Conservation (phyloP, 768 basidiomycete species). For the Auriscalpium vulgare region DNA sequence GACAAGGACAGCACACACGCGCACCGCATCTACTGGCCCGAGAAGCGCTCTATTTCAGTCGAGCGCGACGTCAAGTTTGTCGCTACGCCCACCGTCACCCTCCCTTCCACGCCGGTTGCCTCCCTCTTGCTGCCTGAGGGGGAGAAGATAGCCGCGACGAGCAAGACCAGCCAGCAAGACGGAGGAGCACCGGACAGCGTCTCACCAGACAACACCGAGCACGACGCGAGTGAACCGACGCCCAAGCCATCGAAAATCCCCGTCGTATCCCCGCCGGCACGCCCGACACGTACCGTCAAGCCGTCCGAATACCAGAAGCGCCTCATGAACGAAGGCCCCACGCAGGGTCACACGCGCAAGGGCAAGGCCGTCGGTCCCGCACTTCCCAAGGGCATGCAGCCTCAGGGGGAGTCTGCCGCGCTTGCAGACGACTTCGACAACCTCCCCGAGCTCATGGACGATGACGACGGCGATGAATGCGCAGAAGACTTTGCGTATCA, state of each 20-base stretch:
- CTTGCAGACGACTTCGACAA: neutral
- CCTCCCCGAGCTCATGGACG: too few species aligned
- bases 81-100: neutral
- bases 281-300: neutral
- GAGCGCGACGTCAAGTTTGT: slow-evolving; percentile 1
- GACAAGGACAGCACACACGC: neutral
- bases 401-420: neutral
- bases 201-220: too few species aligned
- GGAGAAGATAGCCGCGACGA: neutral
- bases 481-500: neutral
- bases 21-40: neutral
- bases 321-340: neutral
- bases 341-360: neutral
- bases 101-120: neutral
- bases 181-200: too few species aligned
- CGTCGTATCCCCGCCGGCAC: neutral
- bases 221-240: too few species aligned
- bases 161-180: too few species aligned
- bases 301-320: neutral
- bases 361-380: neutral
- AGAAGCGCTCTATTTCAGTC: neutral
- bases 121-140: neutral
- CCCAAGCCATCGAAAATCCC: neutral
- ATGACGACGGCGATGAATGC: too few species aligned
- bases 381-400: neutral